Conservation (phyloP, 2,329 filamentous ascomycete species). For the Rutstroemia sp. region DNA sequence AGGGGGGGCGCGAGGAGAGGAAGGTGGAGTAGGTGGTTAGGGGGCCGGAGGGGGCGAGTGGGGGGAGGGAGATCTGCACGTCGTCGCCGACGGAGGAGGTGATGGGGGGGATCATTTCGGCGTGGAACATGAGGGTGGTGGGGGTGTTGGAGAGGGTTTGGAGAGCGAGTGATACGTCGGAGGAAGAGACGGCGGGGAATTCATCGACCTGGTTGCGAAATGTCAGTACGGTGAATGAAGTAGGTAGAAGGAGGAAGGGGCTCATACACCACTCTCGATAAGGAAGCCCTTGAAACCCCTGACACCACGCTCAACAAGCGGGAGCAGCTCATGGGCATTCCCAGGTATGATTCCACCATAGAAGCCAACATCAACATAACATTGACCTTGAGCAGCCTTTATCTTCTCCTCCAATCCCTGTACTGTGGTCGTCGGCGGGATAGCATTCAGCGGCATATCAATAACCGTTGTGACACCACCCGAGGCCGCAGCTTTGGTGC, state of each 20-base stretch:
- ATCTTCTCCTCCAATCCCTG: constrained; percentile 78
- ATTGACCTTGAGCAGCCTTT: constrained; percentile 73
- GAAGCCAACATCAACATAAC: constrained; percentile 98
- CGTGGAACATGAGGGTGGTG: constrained; percentile 97
- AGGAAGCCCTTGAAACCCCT: constrained; percentile 96
- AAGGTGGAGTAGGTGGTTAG: constrained; percentile 81
- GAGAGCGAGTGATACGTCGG: constrained; percentile 76
- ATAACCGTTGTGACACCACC: constrained; percentile 95
- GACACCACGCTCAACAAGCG: constrained; percentile 77
- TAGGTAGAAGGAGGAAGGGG: constrained; percentile 16
- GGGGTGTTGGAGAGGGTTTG: constrained; percentile 68
- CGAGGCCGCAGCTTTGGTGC: constrained; percentile 86
- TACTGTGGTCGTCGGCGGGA: constrained; percentile 90
- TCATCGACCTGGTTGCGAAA: constrained; percentile 65
- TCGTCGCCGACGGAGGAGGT: constrained; percentile 71
- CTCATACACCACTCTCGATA: constrained; percentile 84
- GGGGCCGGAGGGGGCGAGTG: constrained; percentile 62
- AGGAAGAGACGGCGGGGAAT: constrained; percentile 81
- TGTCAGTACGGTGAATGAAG: constrained; percentile 12
- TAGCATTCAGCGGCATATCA: constrained; percentile 96
- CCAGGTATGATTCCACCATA: constrained; percentile 93
- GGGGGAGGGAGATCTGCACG: constrained; percentile 61
- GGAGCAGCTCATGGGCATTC: constrained; percentile 71
- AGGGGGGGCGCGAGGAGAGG: constrained; percentile 78
- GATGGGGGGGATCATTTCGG: constrained; percentile 93